phyloP scores from a whole-genome alignment of 2,329 filamentous ascomycete species.

The Blastomyces silverae region DNA sequence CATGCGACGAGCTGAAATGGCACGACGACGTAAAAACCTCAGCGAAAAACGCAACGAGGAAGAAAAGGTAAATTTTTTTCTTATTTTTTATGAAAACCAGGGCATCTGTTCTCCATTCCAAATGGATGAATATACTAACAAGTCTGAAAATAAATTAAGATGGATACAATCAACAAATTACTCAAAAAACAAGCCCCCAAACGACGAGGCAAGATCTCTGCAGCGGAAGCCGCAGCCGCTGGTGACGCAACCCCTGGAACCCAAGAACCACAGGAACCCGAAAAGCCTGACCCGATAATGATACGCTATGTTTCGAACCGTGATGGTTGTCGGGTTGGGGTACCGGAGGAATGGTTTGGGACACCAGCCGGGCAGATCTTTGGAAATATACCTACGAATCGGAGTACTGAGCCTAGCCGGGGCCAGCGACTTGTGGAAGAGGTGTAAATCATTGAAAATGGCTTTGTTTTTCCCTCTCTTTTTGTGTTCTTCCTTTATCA shows the following conservation, averaged over 20 bases:
- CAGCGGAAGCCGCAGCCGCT: conserved; percentile 38
- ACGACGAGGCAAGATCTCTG: conserved; percentile 44
- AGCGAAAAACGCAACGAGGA: conserved; percentile 72
- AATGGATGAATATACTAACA: neutral
- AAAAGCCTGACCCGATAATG: conserved; percentile 41
- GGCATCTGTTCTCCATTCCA: neutral
- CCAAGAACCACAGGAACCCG: conserved; percentile 33
- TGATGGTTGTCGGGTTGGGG: conserved; percentile 38
- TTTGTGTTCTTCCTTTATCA: conserved; percentile 11
- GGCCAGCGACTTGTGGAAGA: conserved; percentile 36
- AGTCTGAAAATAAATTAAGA: conserved; percentile 35
- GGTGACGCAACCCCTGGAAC: conserved; percentile 36
- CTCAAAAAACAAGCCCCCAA: conserved; percentile 61
- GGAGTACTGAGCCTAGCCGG: conserved; percentile 14
- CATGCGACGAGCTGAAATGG: conserved; percentile 68
- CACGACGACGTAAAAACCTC: conserved; percentile 63
- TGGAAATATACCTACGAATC: conserved; percentile 23
- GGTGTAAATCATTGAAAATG: conserved; percentile 24
- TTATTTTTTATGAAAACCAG: neutral
- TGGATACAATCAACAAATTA: conserved; percentile 62
- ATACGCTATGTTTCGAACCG: conserved; percentile 42
- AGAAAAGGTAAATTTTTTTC: conserved; percentile 53
- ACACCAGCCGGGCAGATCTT: conserved; percentile 39
- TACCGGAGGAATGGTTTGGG: conserved; percentile 46
- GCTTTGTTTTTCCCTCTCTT: neutral